Conservation (phyloP, 495 filamentous ascomycete genomes). For the Penicillium pulvis region DNA sequence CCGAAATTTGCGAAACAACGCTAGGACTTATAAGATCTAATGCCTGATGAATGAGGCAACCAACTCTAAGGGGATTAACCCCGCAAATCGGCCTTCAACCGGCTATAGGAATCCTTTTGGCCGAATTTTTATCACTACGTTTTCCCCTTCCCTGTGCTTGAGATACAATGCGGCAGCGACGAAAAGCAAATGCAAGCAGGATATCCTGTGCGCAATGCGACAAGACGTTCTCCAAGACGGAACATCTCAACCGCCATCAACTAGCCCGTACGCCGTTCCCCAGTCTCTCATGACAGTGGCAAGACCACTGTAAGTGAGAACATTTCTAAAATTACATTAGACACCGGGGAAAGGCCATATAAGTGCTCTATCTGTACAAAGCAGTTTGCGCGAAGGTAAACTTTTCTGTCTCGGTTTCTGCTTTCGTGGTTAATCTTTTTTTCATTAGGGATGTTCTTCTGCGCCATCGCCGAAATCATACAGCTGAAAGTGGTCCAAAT, state of each 20-base stretch:
- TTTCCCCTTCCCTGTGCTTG: too few relatives aligned
- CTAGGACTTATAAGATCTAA: neutral
- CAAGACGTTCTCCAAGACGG: slow-evolving; percentile 16
- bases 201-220: slow-evolving; percentile 14
- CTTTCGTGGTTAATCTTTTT: neutral
- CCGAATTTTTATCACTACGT: neutral
- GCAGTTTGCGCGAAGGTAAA: slow-evolving; percentile 10
- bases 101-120: neutral
- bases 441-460: slow-evolving; percentile 11
- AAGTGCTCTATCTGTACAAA: slow-evolving; percentile 14
- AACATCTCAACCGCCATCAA: slow-evolving; percentile 16
- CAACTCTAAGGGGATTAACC: neutral
- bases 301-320: neutral
- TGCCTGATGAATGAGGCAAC: neutral
- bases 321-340: neutral
- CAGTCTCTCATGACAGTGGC: neutral
- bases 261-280: slow-evolving; percentile 8
- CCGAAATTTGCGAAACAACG: too few relatives aligned
- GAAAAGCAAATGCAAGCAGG: neutral
- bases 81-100: neutral
- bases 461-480: slow-evolving; percentile 16
- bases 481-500: neutral
- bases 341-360: slow-evolving; percentile 15
- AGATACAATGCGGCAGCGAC: neutral
- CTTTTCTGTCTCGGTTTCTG: neutral